Evolutionary conservation across 2,329 filamentous ascomycete genomes (phyloP), one percentile per base, ranked within the genome.

Genomic region (Penicillium sp.): DNA sequence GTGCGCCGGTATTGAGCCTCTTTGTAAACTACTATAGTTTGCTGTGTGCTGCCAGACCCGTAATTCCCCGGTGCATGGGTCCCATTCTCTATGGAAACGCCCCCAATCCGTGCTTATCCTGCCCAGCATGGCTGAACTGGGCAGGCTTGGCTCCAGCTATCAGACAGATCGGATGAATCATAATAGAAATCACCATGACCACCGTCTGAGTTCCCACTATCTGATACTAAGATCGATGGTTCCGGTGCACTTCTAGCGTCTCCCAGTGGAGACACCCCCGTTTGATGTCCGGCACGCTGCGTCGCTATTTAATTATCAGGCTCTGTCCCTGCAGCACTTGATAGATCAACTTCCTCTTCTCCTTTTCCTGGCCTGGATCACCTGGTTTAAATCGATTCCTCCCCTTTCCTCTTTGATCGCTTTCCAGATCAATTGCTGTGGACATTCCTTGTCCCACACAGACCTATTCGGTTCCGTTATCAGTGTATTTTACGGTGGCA

Each of bases 231-330:
- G 54, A 59, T 63, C 60, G 46, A 54, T 59, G 51, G 52, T 55
- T 55, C 44, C 48, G 34, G 23, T 18, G 17, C 39, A 20, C 41
- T 56, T 59, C 51, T 62, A 61, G 57, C 46, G 52, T 56, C 51
- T 45, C 43, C 55, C 42, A 42, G 65, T 65, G 65, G 63, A 61
- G 57, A 18, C 23, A 18, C 15, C 55, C 48, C 48, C 34, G 37
- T 48, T 54, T 46, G 51, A 43, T 50, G 54, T 30, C 49, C 47
- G 33, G 41, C 37, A 53, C 47, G 49, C 15, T 52, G 46, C 45
- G 30, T 43, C 37, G 39, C 56, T 62, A 60, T 63, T 62, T 63
- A 61, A 61, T 54, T 55, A 58, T 58, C 54, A 52, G 45, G 21
- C 32, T 24, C 37, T 36, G 54, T 59, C 59, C 60, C 60, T 63